Base-by-base conservation (phyloP, 345 rosid species). In the Ceriops tagal region DNA sequence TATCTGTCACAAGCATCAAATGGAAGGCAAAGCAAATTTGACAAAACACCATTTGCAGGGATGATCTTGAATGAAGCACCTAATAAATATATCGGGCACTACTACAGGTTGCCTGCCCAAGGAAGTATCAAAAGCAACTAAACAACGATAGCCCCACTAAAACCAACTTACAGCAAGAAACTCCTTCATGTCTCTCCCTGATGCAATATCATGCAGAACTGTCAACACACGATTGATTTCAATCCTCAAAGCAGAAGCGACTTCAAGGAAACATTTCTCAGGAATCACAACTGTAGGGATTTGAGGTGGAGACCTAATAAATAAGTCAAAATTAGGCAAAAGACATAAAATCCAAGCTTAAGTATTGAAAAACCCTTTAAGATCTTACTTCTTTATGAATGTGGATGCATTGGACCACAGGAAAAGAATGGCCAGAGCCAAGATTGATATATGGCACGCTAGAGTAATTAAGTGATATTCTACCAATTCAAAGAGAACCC, bases 401-500 rank as follows among this genome's bases (percentile, higher is more conserved):
- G 64, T 56, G 57, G 72, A 71, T 5, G 72, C 72, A 51, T 71
- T 71, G 58, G 79, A 71, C 75, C 75, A 76, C 53, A 76, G 72
- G 66, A 66, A 76, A 47, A 67, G 75, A 32, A 37, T 24, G 27
- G 69, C 68, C 55, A 76, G 69, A 21, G 49, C 16, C 5, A 76
- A 22, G 31, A 76, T 76, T 34, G 69, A 26, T 15, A 62, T 7
- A 28, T 76, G 73, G 64, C 79, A 76, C 51, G 63, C 10, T 32
- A 76, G 61, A 56, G 79, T 76, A 37, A 76, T 55, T 31, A 76
- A 62, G 39, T 71, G 79, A 18, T 71, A 76, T 47, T 37, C 69
- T 35, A 76, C 61, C 75, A 76, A 67, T 63, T 71, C 80, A 57
- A 76, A 71, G 34, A 76, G 66, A 66, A 68, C 34, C 80, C 80